Percentiles rank a stretch among this genome's conserved stretches.
These are phyloP conservation scores for Leishmania gerbilli DNA, from an alignment of 208 protist species.

Conservation along the genomic window DNA sequence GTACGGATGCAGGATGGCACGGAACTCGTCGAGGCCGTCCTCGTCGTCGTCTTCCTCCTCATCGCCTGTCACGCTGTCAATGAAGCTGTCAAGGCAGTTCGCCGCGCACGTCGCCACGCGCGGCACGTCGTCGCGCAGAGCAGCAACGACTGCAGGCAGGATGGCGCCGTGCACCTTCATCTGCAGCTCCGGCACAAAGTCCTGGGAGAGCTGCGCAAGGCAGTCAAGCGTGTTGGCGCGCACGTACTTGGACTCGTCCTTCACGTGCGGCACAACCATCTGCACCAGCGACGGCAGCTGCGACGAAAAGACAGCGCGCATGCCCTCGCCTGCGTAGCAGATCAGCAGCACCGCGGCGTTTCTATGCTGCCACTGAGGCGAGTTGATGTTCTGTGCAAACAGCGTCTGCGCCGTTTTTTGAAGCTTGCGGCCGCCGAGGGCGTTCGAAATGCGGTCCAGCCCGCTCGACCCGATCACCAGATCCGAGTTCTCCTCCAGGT, in stretches of 20 bases:
- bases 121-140: conserved; percentile 66
- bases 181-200: conserved; percentile 70
- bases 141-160: conserved; percentile 54
- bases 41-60: conserved; percentile 61
- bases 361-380: conserved; percentile 70
- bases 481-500: conserved; percentile 70
- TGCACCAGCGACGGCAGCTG: conserved; percentile 57
- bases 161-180: conserved; percentile 49
- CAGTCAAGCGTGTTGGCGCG: conserved; percentile 71
- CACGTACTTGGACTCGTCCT: conserved; percentile 82
- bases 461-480: conserved; percentile 57
- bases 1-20: conserved; percentile 57
- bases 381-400: conserved; percentile 74
- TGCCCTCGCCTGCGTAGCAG: conserved; percentile 73
- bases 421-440: conserved; percentile 80
- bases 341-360: conserved; percentile 80
- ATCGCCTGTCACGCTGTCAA: conserved; percentile 55
- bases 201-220: conserved; percentile 69
- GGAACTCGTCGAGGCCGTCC: conserved; percentile 39
- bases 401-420: conserved; percentile 62
- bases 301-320: conserved; percentile 60
- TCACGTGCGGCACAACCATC: conserved; percentile 47
- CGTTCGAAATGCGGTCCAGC: conserved; percentile 80
- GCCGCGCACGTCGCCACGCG: conserved; percentile 71
- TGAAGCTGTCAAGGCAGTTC: conserved; percentile 72